Conservation (phyloP, 1,139 yeast genomes). For the Candida pseudocylindracea region DNA sequence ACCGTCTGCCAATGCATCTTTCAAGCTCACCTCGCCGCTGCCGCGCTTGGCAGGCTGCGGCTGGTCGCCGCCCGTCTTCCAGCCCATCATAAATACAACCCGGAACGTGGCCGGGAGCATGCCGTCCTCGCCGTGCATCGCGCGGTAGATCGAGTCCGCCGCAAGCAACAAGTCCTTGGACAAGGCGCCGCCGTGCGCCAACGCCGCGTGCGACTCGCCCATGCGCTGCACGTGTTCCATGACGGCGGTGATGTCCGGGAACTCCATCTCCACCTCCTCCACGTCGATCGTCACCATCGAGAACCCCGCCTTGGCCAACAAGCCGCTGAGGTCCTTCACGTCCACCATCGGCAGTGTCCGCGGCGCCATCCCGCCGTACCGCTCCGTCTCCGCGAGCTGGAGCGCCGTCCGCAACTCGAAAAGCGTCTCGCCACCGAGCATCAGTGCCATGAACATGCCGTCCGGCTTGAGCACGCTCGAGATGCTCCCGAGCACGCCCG, state of each 20-base stretch:
- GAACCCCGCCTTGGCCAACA: constrained; percentile 58
- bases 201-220: constrained; percentile 71
- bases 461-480: constrained; percentile 53
- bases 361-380: constrained; percentile 63
- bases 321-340: constrained; percentile 51
- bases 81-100: constrained; percentile 68
- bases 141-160: constrained; percentile 52
- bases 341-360: constrained; percentile 67
- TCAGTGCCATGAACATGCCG: constrained; percentile 65
- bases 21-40: constrained; percentile 39
- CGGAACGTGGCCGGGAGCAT: constrained; percentile 43
- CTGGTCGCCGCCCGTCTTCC: constrained; percentile 55
- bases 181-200: constrained; percentile 28
- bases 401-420: constrained; percentile 62
- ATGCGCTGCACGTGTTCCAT: constrained; percentile 53
- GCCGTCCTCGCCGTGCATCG: constrained; percentile 47
- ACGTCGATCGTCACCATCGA: constrained; percentile 67
- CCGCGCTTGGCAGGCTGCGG: constrained; percentile 62
- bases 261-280: constrained; percentile 64
- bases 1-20: constrained; percentile 23
- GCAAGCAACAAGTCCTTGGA: constrained; percentile 50
- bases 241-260: constrained; percentile 47
- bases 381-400: constrained; percentile 65
- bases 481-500: constrained; percentile 32
- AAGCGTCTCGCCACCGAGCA: constrained; percentile 70